Percentiles rank a stretch among this genome's conserved stretches.
Evolutionary conservation across 164 flowering plant species (phyloP).

Genomic region (Magnolia changhungtana): DNA sequence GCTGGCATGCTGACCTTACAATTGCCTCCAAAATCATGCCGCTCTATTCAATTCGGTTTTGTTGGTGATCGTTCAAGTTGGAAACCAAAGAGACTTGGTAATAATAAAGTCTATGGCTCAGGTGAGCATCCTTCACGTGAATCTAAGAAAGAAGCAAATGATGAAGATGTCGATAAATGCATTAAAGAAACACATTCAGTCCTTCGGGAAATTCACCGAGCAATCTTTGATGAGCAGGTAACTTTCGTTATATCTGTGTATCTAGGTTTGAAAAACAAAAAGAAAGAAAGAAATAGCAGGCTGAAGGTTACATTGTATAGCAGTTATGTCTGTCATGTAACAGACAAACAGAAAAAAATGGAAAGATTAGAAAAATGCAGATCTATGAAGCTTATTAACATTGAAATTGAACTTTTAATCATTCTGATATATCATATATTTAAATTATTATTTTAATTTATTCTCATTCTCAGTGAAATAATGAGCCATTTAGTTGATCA

Average conservation of each 20-base stretch:
- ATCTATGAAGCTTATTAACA: too few species aligned
- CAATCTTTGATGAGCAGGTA: slow-evolving; percentile 90
- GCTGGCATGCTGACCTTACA: slow-evolving; percentile 84
- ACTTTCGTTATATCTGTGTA: neutral
- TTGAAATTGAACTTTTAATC: too few species aligned
- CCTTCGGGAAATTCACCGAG: slow-evolving; percentile 73
- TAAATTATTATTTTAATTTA: too few species aligned
- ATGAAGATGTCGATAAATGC: slow-evolving; percentile 40
- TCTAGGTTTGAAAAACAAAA: neutral
- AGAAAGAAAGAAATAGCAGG: neutral
- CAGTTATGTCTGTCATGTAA: neutral
- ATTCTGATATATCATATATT: neutral
- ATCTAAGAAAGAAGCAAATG: slow-evolving; percentile 44
- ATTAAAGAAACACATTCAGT: slow-evolving; percentile 56
- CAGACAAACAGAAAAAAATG: neutral
- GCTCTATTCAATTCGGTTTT: slow-evolving; percentile 65
- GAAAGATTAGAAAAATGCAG: too few species aligned
- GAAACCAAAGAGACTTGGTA: slow-evolving; percentile 19
- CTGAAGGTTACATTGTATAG: neutral
- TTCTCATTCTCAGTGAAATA: too few species aligned
- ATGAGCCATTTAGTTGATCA: neutral
- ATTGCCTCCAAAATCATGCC: slow-evolving; percentile 67
- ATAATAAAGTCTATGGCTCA: slow-evolving; percentile 15
- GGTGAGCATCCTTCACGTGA: slow-evolving; percentile 24
- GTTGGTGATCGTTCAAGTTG: slow-evolving; percentile 33